Percentiles rank a stretch among this genome's conserved stretches.
phyloP scores from a whole-genome alignment of 2,329 filamentous ascomycete genomes.

The Xylaria sp. region DNA sequence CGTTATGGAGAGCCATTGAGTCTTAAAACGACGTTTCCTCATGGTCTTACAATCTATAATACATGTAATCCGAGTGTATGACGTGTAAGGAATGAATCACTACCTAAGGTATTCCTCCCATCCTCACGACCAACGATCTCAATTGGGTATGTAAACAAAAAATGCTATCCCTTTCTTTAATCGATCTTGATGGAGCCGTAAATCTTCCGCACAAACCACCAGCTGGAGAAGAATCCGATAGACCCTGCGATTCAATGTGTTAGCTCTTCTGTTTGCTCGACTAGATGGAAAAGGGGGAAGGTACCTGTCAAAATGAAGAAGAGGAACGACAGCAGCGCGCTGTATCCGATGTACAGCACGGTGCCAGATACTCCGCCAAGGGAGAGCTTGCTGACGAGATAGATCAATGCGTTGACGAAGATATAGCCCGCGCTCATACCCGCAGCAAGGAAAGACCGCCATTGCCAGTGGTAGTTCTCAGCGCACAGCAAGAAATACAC shows the following conservation, averaged over 20 bases:
- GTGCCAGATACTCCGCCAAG: conserved; percentile 80
- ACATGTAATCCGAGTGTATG: conserved; percentile 15
- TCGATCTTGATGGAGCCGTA: conserved; percentile 99
- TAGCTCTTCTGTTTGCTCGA: not conserved
- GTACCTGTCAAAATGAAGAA: conserved; percentile 92
- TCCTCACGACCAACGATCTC: not conserved
- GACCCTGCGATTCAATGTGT: conserved; percentile 62
- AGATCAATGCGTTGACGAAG: conserved; percentile 84
- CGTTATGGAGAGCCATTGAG: not conserved
- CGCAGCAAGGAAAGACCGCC: conserved; percentile 87
- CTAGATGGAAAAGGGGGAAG: conserved; percentile 29
- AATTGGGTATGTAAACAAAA: too few relatives aligned
- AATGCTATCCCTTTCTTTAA: conserved; percentile 38
- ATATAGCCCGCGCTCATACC: conserved; percentile 90
- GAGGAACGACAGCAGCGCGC: conserved; percentile 77
- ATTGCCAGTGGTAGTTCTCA: conserved; percentile 99
- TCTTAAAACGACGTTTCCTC: conserved; percentile 2
- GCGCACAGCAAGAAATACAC: conserved; percentile 94
- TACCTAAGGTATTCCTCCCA: not conserved
- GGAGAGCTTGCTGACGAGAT: conserved; percentile 83
- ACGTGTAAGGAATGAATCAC: not conserved
- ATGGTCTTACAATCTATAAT: conserved; percentile 21
- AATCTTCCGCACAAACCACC: conserved; percentile 89
- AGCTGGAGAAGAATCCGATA: conserved; percentile 92
- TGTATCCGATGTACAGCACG: conserved; percentile 91